Evolutionary conservation across 805 yeast species (phyloP).

Genomic region (Zygosaccharomyces siamensis): DNA sequence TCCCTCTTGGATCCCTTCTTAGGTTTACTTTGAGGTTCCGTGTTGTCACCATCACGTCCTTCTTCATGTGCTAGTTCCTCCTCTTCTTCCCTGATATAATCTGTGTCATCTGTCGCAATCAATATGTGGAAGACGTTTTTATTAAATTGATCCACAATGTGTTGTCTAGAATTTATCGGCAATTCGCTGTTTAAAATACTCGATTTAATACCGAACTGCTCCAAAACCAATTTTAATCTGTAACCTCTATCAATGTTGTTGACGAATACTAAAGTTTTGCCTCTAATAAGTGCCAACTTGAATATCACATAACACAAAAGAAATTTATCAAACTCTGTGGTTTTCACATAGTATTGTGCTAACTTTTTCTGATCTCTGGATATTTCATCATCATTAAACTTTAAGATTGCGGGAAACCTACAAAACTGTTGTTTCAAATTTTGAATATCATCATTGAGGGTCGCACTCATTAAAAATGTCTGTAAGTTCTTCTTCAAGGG

Average conservation of each 20-base stretch:
- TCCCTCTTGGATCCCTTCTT: slow-evolving; percentile 41
- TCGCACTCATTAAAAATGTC: slow-evolving; percentile 94
- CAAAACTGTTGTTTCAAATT: slow-evolving; percentile 73
- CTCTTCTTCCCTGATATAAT: slow-evolving; percentile 48
- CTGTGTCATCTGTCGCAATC: slow-evolving; percentile 93
- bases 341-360: slow-evolving; percentile 80
- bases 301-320: slow-evolving; percentile 85
- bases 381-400: slow-evolving; percentile 65
- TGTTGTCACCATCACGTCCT: slow-evolving; percentile 15
- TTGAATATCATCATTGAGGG: slow-evolving; percentile 80
- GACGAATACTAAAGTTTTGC: slow-evolving; percentile 86
- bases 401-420: slow-evolving; percentile 73
- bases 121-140: slow-evolving; percentile 78
- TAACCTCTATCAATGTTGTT: slow-evolving; percentile 94
- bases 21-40: slow-evolving; percentile 24
- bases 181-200: slow-evolving; percentile 88
- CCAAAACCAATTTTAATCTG: slow-evolving; percentile 81
- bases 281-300: slow-evolving; percentile 81
- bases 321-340: slow-evolving; percentile 87
- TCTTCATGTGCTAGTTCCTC: slow-evolving; percentile 13
- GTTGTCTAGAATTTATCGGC: slow-evolving; percentile 88
- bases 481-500: slow-evolving; percentile 76
- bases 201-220: slow-evolving; percentile 88
- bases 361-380: slow-evolving; percentile 52
- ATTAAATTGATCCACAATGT: slow-evolving; percentile 92